Base-by-base conservation (phyloP, 768 basidiomycete genomes). In the Dacryopinax spathularia region DNA sequence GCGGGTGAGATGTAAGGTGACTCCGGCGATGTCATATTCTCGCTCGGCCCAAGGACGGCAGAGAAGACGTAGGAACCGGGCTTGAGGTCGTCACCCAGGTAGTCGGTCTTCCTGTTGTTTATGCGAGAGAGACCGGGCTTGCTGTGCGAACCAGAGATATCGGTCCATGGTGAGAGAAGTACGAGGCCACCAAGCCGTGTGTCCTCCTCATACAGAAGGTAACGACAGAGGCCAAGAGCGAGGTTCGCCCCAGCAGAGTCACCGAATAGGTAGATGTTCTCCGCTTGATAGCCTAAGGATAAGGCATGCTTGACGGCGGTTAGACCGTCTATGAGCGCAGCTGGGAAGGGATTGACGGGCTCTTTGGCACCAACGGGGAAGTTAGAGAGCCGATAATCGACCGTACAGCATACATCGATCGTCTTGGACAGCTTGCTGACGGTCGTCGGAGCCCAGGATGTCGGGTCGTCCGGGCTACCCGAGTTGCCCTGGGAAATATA, bases 241-340 rank as follows among this genome's bases (percentile, higher is more conserved):
- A 90, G 80, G 72, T 90, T 87, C 2, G 79, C 89, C 1, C 89
- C 89, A 0, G 89, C 87, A 1, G 86, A 90, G 70, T 91, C 88
- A 1, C 89, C 89, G 20, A 77, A 77, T 22, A 89, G 60, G 62
- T 87, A 77, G 68, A 91, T 84, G 68, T 88, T 75, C 18, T 75
- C 71, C 0, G 87, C 80, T 1, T 76, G 66, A 70, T 87, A 84
- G 0, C 82, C 81, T 31, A 85, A 74, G 10, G 65, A 68, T 7
- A 41, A 4, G 34, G 86, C 77, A 48, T 79, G 74, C 71, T 90
- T 91, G 6, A 85, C 88, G 1, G 86, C 81, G 7, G 90, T 73
- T 18, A 41, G 16, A 2, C 82, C 84, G 69, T 92, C 89, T 15
- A 91, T 73, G 0, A 92, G 76, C 22, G 86, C 86, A 0, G 85